Base-by-base conservation (phyloP, 495 filamentous ascomycete species). In the Tuber microsphaerosporum region DNA sequence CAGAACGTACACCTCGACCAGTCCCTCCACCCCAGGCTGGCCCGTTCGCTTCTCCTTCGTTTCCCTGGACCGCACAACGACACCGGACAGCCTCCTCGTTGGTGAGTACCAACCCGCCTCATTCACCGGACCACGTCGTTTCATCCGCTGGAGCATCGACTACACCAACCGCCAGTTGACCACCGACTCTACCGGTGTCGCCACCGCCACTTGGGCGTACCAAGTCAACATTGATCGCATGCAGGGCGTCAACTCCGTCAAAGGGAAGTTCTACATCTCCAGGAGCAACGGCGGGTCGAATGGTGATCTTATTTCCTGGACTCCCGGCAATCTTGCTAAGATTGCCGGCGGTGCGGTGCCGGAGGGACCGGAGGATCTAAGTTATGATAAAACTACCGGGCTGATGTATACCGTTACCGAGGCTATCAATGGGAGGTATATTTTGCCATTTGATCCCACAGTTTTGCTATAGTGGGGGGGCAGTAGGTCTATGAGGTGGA, bases 61-160 rank as follows among this genome's bases (percentile, higher is more conserved):
- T 69, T 73, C 74, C 19, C 69, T 81, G 12, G 79, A 81, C 72
- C 79, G 79, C 37, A 81, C 79, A 42, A 76, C 79, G 10, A 80
- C 74, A 14, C 78, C 79, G 1, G 77, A 79, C 75, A 75, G 73
- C 34, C 56, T 81, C 31, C 26, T 81, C 26, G 73, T 81, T 34
- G 79, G 77, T 45, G 79, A 81, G 69, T 81, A 81, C 69, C 69
- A 79, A 43, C 41, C 70, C 41, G 77, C 71, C 14, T 73, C 77
- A 1, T 14, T 16, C 56, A n/a, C 74, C 8, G 77, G 71, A 20
- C 74, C 77, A 34, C 72, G 69, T 42, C 79, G 79, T 46, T 44
- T 79, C 44, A 34, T 78, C 20, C 79, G 79, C 44, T 81, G 70
- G 69, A 37, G 72, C 71, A 43, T 81, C 68, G 79, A 81, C 74